Base-by-base conservation (phyloP, 805 yeast genomes). In the Wickerhamomyces xylosicus region DNA sequence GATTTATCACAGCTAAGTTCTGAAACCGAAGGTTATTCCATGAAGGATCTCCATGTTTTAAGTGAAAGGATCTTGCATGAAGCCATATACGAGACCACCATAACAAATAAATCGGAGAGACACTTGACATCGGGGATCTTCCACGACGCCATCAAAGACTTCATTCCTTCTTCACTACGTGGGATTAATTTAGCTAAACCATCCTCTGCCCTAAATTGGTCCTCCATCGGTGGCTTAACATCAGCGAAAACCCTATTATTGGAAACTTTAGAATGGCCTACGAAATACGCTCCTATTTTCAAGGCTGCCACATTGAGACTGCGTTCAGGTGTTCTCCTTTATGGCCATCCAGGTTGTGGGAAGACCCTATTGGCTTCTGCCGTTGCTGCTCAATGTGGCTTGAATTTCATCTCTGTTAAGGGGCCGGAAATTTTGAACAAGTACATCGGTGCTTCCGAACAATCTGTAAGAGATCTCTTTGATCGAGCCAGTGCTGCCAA, bases 321-420 rank as follows among this genome's bases (percentile, higher is more conserved):
- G 38, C 70, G 97, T 50, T 85, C 96, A 0, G 98, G 98, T 37
- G 75, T 90, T 19, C 63, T 90, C 37, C 69, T 90, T 13, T 90
- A 90, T 58, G 98, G 98, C 0, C 90, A 85, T 55, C 97, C 98
- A 0, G 98, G 98, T 2, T 90, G 98, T 61, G 98, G 98, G 35
- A 90, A 90, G 59, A 90, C 97, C 0, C 66, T 89, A 44, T 59
- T 90, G 31, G 97, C 97, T 0, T 82, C 92, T 41, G 96, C 97
- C 0, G 84, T 90, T 37, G 95, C 96, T 2, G 79, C 86, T 2
- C 92, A 89, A 55, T 87, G 96, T 62, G 97, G 97, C 0, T 66
- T 90, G 43, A 90, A 90, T 52, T 90, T 90, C 56, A 89, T 90
- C 20, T 82, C 95, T 1, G 82, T 90, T 35, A 90, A 90, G 55